Base-by-base conservation (phyloP, 2,329 filamentous ascomycete genomes). In the Colletotrichum somersetense region DNA sequence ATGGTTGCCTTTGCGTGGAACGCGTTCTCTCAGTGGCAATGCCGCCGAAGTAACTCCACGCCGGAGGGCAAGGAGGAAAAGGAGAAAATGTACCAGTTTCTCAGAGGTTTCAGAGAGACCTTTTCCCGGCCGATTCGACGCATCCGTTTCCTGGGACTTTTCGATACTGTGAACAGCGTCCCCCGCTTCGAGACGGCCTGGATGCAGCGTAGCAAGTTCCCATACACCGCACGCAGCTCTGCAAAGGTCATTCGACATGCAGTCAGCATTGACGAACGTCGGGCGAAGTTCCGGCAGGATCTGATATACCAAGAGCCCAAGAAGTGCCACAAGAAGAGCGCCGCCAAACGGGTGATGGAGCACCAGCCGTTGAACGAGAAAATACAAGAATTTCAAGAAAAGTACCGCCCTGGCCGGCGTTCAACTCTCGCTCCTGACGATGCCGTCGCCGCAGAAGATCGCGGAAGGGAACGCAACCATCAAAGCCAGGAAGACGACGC, bases 1-100 rank as follows among this genome's bases (percentile, higher is more conserved):
- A 92, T 96, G 90, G 90, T 94, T 63, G 86, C 88, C 5, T 97
- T 97, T 78, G 93, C 93, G 0, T 96, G 93, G 93, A 95, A 93
- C 79, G 91, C 92, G 0, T 95, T 94, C 77, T 88, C 91, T 10
- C 89, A 91, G 78, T 94, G 91, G 91, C 91, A 93, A 77, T 87
- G 86, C 55, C 88, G 91, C 10, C 82, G 85, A 12, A 82, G 84
- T 0, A 77, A 78, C 69, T 73, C 18, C 77, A 81, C 42, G 78
- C 81, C 10, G 0, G 81, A 83, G 26, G 83, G 81, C 1, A 79
- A 80, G 38, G 77, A 81, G 74, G 82, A 90, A 74, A 87, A 89
- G 75, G 84, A 84, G n/a, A 85, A 89, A 72, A 91, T 93, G 82
- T 93, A 92, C 75, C 81, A 87, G 10, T 95, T 93, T 77, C 92